Evolutionary conservation across 2,329 filamentous ascomycete species (phyloP).

Genomic region (Trichoderma guizhouense): DNA sequence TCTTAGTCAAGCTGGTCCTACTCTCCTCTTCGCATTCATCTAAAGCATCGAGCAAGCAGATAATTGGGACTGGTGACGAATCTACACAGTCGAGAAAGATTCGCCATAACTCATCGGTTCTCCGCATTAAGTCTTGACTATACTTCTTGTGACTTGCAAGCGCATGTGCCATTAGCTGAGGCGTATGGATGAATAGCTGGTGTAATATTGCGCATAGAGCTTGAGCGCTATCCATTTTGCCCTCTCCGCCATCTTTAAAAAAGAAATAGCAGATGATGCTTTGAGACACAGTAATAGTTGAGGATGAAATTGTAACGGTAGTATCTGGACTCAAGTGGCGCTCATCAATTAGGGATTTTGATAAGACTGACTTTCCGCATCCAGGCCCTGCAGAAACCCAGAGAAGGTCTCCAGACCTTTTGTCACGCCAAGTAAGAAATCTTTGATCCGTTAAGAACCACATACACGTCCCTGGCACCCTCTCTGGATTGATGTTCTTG

Average conservation of each 20-base stretch:
- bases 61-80: conserved; percentile 19
- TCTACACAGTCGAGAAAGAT: conserved; percentile 13
- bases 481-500: conserved; percentile 30
- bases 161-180: not conserved
- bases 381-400: conserved; percentile 35
- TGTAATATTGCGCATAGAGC: conserved; percentile 28
- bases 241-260: conserved; percentile 31
- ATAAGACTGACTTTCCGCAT: conserved; percentile 32
- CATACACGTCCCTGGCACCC: conserved; percentile 31
- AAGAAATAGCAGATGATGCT: conserved; percentile 32
- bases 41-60: conserved; percentile 32
- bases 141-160: not conserved
- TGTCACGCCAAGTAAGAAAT: conserved; percentile 29
- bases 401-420: conserved; percentile 24
- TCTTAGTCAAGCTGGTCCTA: conserved; percentile 19
- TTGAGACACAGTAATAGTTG: not conserved
- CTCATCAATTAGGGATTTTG: conserved; percentile 29
- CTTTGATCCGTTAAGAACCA: conserved; percentile 31
- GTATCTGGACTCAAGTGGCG: not conserved
- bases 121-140: not conserved
- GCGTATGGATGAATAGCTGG: conserved; percentile 26
- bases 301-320: not conserved
- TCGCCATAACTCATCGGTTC: conserved; percentile 15
- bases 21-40: conserved; percentile 30
- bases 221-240: conserved; percentile 20